phyloP scores from a whole-genome alignment of 768 basidiomycete species.

The Collybia mongolica region DNA sequence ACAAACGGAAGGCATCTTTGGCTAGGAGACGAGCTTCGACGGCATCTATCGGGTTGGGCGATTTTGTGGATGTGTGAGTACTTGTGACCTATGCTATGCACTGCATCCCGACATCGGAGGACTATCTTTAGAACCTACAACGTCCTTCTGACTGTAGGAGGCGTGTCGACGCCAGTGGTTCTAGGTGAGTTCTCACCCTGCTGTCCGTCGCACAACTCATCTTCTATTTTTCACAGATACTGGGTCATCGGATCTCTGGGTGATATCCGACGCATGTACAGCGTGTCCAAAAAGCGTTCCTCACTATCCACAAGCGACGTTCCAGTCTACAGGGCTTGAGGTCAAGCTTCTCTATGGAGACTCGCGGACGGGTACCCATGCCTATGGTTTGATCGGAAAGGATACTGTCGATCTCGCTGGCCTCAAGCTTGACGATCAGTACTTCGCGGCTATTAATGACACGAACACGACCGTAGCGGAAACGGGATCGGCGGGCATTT shows the following conservation, averaged over 20 bases:
- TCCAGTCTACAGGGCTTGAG: constrained; percentile 46
- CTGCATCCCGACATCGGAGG: too few species aligned
- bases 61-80: constrained; percentile 61
- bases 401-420: constrained; percentile 58
- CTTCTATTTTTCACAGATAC: constrained; percentile 45
- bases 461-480: constrained; percentile 65
- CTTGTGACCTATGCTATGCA: neutral
- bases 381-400: constrained; percentile 59
- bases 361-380: constrained; percentile 68
- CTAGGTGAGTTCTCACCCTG: constrained; percentile 43
- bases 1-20: constrained; percentile 16
- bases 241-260: constrained; percentile 79
- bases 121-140: constrained; percentile 53
- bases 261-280: constrained; percentile 57
- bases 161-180: constrained; percentile 49
- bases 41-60: constrained; percentile 54
- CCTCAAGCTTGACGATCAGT: constrained; percentile 47
- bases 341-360: constrained; percentile 66
- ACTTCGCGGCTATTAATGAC: constrained; percentile 62
- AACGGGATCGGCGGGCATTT: constrained; percentile 61
- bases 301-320: constrained; percentile 50
- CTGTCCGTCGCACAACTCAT: neutral
- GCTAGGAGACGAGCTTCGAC: constrained; percentile 27
- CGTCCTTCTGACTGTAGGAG: constrained; percentile 58
- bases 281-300: constrained; percentile 34